Evolutionary conservation across 2,329 filamentous ascomycete species (phyloP), one percentile per base, ranked within the genome.

Genomic region (Aspergillus oerlinghausenensis): DNA sequence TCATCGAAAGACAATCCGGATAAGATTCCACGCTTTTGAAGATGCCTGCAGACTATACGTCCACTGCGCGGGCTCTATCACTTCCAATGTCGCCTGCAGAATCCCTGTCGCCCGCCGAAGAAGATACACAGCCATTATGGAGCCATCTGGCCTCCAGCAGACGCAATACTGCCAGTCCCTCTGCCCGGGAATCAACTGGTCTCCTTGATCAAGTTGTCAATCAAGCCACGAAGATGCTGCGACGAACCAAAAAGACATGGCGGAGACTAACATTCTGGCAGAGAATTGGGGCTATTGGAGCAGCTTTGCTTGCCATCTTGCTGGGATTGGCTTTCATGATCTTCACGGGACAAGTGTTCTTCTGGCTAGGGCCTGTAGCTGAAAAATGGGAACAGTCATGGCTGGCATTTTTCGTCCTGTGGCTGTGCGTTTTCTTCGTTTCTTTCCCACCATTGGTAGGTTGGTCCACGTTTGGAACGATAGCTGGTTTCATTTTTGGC

Each of bases 401-500:
- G 0, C 86, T 82, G 52, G 93, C 91, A 47, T 89, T 86, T 79
- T 73, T 86, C 58, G 83, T 97, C 51, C 80, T 94, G 42, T 96
- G 91, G 84, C 71, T 83, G 32, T 77, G 90, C 65, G 87, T 89
- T 38, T 91, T 92, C 71, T 70, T 83, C 43, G 88, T 92, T 17
- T 90, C 88, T 2, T 95, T 96, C 72, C 92, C 92, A 21, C 92
- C 92, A 2, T 74, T 96, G 65, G 88, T 97, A 61, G 92, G 92
- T 14, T 96, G 96, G 79, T 90, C 88, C 59, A 90, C 88, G 1
- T 87, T 88, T 65, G 79, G 88, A 29, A 89, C 87, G 1, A 80
- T 88, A 21, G 79, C 84, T 3, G 88, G 88, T 0, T 90, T 89
- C 66, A 82, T 90, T 17, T 90, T 87, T 70, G 88, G 88, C 0